phyloP scores from a whole-genome alignment of 2,329 filamentous ascomycete genomes.

The Beauveria medogensis region DNA sequence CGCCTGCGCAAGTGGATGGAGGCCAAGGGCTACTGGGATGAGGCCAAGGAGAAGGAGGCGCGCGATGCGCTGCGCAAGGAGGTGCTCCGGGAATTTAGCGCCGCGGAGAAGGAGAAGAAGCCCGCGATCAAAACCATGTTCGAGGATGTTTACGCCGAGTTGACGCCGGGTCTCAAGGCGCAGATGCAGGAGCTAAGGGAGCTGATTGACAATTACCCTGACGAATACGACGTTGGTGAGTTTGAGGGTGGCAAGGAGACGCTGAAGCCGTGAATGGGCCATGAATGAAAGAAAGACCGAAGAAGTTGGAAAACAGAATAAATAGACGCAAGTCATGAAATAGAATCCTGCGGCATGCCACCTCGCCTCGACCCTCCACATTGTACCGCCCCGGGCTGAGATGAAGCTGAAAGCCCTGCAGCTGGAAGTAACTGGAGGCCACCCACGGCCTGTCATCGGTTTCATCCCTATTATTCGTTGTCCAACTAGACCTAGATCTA shows the following conservation, averaged over 20 bases:
- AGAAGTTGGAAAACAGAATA: background rate
- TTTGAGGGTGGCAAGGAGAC: constrained; percentile 67
- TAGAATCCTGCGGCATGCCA: background rate
- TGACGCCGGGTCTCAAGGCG: constrained; percentile 68
- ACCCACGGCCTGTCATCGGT: too few relatives aligned
- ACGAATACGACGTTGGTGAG: constrained; percentile 78
- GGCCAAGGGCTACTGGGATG: constrained; percentile 72
- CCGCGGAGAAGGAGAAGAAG: constrained; percentile 76
- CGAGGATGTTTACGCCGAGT: constrained; percentile 78
- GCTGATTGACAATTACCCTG: constrained; percentile 78
- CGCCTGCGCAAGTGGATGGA: constrained; percentile 88
- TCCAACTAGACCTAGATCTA: too few relatives aligned
- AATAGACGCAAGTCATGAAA: background rate
- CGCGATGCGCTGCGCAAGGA: constrained; percentile 61
- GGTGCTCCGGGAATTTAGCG: constrained; percentile 74
- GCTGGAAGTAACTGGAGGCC: too few relatives aligned
- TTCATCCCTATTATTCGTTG: too few relatives aligned
- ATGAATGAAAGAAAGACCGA: constrained; percentile 1
- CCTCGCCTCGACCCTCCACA: too few relatives aligned
- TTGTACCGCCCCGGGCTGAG: too few relatives aligned
- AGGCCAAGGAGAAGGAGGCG: constrained; percentile 68
- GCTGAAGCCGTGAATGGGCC: constrained; percentile 33
- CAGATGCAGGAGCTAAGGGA: constrained; percentile 67
- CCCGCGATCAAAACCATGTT: constrained; percentile 67
- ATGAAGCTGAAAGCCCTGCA: too few relatives aligned